These are phyloP conservation scores for Calonectria crousiana DNA, from an alignment of 2,329 filamentous ascomycete species.

Conservation along the genomic window DNA sequence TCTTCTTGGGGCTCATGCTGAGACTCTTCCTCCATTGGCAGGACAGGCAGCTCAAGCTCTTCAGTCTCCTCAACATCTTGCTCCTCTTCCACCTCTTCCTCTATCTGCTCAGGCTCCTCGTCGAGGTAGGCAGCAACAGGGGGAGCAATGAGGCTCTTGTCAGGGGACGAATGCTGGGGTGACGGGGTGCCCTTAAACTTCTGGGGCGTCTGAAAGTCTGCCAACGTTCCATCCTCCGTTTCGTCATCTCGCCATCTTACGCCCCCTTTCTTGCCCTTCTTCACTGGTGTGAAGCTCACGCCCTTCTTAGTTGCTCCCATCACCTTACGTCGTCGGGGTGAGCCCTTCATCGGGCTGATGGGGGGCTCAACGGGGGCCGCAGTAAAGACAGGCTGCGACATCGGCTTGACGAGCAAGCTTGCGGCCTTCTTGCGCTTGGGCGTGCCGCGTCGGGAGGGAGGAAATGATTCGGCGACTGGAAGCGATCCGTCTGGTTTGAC, in stretches of 20 bases:
- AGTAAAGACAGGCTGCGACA: slow-evolving; percentile 58
- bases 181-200: slow-evolving; percentile 60
- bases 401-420: slow-evolving; percentile 56
- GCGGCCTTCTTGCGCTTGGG: slow-evolving; percentile 77
- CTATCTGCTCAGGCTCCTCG: slow-evolving; percentile 18
- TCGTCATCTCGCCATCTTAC: slow-evolving; percentile 96
- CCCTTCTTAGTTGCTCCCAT: slow-evolving; percentile 73
- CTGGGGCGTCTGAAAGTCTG: slow-evolving; percentile 92
- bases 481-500: slow-evolving; percentile 87
- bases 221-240: slow-evolving; percentile 83
- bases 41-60: not conserved
- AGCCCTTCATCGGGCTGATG: slow-evolving; percentile 74
- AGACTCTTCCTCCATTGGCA: slow-evolving; percentile 11
- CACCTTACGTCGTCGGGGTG: slow-evolving; percentile 83
- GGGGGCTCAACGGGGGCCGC: slow-evolving; percentile 47
- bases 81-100: not conserved
- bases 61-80: not conserved
- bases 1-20: not conserved
- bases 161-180: slow-evolving; percentile 56
- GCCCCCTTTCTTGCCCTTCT: slow-evolving; percentile 79
- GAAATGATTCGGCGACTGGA: slow-evolving; percentile 73
- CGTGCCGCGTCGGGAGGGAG: slow-evolving; percentile 79
- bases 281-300: slow-evolving; percentile 85
- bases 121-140: slow-evolving; percentile 36
- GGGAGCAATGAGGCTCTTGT: slow-evolving; percentile 51